Percentiles rank a stretch among this genome's conserved stretches.
phyloP scores from a whole-genome alignment of 176 grass and related monocot species.

The Oryza australiensis region DNA sequence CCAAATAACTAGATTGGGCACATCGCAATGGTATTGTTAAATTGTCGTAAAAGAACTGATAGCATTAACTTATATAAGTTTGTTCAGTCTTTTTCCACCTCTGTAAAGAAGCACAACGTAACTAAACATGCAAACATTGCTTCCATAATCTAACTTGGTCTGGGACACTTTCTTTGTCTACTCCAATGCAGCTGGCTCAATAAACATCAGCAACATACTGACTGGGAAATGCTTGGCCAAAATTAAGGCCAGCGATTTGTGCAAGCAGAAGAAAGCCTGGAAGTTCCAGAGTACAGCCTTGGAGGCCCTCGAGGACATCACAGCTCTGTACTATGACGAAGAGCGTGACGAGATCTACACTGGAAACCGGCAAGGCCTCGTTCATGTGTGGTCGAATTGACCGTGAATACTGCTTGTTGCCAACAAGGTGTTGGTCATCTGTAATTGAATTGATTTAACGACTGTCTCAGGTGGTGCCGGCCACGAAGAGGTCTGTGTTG shows the following conservation, averaged over 20 bases:
- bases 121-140: neutral
- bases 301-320: slow-evolving; percentile 86
- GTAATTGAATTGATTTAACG: slow-evolving; percentile 17
- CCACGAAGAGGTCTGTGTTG: slow-evolving; percentile 17
- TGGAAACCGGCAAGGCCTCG: slow-evolving; percentile 75
- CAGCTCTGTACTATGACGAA: slow-evolving; percentile 84
- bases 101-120: neutral
- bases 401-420: slow-evolving; percentile 1
- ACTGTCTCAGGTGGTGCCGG: slow-evolving; percentile 19
- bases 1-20: neutral
- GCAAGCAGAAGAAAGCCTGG: slow-evolving; percentile 49
- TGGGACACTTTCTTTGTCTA: neutral
- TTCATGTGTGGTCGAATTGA: slow-evolving; percentile 94
- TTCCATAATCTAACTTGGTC: neutral
- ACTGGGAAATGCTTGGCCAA: slow-evolving; percentile 87
- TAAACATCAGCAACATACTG: slow-evolving; percentile 95
- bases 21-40: no score
- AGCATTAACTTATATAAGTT: neutral
- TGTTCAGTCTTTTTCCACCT: neutral
- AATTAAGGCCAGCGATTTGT: slow-evolving; percentile 47
- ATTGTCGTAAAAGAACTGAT: no score
- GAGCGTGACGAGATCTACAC: slow-evolving; percentile 92
- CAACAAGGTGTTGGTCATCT: slow-evolving; percentile 1
- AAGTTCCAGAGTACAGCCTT: slow-evolving; percentile 63
- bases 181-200: slow-evolving; percentile 63